phyloP scores from a whole-genome alignment of 2,329 filamentous ascomycete species.

The Pseudopyrenochaeta lycopersici region DNA sequence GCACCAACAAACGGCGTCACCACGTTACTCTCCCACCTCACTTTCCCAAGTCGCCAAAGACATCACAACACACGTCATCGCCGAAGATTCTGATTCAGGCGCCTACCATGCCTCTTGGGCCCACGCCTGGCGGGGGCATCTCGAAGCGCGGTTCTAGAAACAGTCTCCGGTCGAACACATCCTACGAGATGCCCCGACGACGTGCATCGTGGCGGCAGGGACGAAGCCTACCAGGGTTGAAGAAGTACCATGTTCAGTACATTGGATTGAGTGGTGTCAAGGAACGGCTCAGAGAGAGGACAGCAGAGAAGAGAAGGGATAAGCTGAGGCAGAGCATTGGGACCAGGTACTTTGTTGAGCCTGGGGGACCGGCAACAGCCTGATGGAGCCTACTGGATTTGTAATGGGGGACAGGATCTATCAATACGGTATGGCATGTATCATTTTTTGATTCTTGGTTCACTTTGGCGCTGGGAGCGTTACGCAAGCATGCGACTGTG shows the following conservation, averaged over 20 bases:
- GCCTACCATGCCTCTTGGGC: slow-evolving; percentile 29
- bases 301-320: slow-evolving; percentile 62
- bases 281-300: slow-evolving; percentile 56
- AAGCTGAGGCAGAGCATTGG: slow-evolving; percentile 65
- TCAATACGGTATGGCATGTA: background rate
- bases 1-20: slow-evolving; percentile 42
- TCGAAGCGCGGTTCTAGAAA: slow-evolving; percentile 30
- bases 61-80: slow-evolving; percentile 18
- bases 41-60: slow-evolving; percentile 19
- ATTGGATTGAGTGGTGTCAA: slow-evolving; percentile 61
- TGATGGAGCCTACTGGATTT: background rate
- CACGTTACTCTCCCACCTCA: slow-evolving; percentile 35
- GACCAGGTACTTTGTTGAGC: slow-evolving; percentile 50
- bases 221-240: slow-evolving; percentile 51
- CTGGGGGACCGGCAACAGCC: slow-evolving; percentile 3
- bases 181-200: slow-evolving; percentile 14
- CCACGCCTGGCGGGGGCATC: slow-evolving; percentile 26
- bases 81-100: slow-evolving; percentile 39
- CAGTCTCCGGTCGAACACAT: slow-evolving; percentile 22
- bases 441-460: background rate
- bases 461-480: background rate
- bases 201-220: slow-evolving; percentile 39
- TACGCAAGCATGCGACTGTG: slow-evolving; percentile 2
- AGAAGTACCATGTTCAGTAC: slow-evolving; percentile 60
- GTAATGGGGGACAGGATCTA: too few relatives aligned